Percentiles rank a stretch among this genome's conserved stretches.
phyloP scores from a whole-genome alignment of 1,139 yeast species.

The Diutina pseudorugosa region DNA sequence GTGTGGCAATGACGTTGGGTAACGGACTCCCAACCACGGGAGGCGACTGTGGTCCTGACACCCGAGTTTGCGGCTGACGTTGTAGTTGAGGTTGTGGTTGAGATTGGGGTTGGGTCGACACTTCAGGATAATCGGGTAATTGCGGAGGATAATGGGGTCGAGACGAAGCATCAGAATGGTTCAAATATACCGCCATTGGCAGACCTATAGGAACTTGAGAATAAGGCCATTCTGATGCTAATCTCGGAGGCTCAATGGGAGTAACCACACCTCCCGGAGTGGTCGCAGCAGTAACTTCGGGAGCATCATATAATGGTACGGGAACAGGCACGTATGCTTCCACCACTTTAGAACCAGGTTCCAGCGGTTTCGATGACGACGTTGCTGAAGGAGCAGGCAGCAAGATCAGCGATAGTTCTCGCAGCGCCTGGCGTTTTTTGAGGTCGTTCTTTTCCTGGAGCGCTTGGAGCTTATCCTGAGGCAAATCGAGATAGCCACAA shows the following conservation, averaged over 20 bases:
- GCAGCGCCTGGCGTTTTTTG: background rate
- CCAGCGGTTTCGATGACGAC: background rate
- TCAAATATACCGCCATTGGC: no score
- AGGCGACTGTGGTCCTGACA: background rate
- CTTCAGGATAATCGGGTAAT: no score
- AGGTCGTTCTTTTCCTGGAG: conserved; percentile 20
- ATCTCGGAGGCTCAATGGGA: background rate
- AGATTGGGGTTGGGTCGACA: no score
- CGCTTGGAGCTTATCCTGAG: conserved; percentile 22
- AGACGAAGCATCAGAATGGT: no score
- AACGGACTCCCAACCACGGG: background rate
- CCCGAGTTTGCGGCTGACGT: background rate
- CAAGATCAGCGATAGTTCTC: background rate
- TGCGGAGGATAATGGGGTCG: no score
- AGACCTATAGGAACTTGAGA: no score
- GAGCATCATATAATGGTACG: background rate
- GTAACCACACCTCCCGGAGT: background rate
- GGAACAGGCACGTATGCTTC: background rate
- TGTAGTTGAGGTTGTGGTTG: background rate
- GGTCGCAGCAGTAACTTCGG: background rate
- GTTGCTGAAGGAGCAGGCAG: background rate
- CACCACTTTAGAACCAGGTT: background rate
- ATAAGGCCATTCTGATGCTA: background rate
- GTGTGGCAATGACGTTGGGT: background rate
- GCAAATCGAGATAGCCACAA: conserved; percentile 34